Evolutionary conservation across 108 stramenopile species (phyloP).

Genomic region (Discostella stelligeroides): DNA sequence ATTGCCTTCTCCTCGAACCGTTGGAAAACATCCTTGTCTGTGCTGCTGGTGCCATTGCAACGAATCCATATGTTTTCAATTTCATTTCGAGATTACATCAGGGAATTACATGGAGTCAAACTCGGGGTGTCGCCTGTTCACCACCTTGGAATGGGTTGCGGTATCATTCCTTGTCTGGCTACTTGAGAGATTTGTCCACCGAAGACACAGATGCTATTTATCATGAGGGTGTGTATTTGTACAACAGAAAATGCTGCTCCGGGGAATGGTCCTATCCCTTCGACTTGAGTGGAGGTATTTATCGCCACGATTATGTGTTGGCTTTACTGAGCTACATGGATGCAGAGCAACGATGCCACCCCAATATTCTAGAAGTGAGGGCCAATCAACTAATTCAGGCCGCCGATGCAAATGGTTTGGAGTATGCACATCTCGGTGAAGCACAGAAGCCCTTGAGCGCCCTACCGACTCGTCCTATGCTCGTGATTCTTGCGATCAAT

Average conservation of each 20-base stretch:
- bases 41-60: conserved; percentile 33
- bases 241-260: conserved; percentile 17
- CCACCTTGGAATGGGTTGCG: conserved; percentile 25
- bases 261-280: conserved; percentile 52
- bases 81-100: conserved; percentile 51
- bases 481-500: conserved; percentile 47
- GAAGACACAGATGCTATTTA: not conserved
- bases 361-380: conserved; percentile 45
- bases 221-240: conserved; percentile 31
- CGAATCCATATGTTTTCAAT: conserved; percentile 12
- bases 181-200: not conserved
- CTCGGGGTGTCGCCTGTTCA: conserved; percentile 34
- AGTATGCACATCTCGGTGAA: not conserved
- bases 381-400: conserved; percentile 25
- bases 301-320: conserved; percentile 25
- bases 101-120: conserved; percentile 54
- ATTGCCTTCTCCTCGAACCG: conserved; percentile 50
- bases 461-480: conserved; percentile 22
- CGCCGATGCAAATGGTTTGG: not conserved
- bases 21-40: conserved; percentile 26
- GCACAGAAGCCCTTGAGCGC: conserved; percentile 22
- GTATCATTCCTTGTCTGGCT: conserved; percentile 16
- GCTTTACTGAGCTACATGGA: conserved; percentile 16
- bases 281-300: conserved; percentile 53
- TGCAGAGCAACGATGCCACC: conserved; percentile 25